Base-by-base conservation (phyloP, 192 early-diverging fungal species). In the Borealophlyctis nickersoniae region DNA sequence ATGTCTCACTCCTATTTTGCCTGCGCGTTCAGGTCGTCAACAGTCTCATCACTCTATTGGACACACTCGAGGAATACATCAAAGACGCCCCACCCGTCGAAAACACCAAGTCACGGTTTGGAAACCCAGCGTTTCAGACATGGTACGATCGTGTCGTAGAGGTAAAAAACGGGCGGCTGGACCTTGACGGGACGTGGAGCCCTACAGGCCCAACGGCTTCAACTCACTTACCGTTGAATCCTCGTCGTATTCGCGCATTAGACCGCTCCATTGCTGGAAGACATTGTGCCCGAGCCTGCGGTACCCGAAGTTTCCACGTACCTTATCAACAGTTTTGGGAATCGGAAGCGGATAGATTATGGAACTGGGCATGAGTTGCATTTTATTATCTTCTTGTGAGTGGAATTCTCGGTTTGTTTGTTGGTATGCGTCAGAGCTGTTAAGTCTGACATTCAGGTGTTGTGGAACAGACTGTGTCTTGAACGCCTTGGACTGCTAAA, bases 321-420 rank as follows among this genome's bases (percentile, higher is more conserved):
- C 78, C 80, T 92, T 56, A 52, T 83, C 22, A 86, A 94, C 70
- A 81, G 83, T 65, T 97, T 92, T 83, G 96, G 96, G 7, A 91
- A 94, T 67, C 83, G 89, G 11, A 88, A 85, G 60, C 86, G 96
- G 60, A 94, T 97, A 59, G 96, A 98, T 78, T 98, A 97, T 79
- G 96, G 96, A 28, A 95, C 94, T 3, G 94, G 96, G 7, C 96
- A 98, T 62, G 96, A 98, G 78, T 87, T 89, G 4, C 92, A 90
- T 62, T 96, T 98, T 58, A 79, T 94, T 45, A 86, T 85, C 4
- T 95, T 90, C 70, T 76, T 98, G 59, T 86, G 82, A 75, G 77
- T 75, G 13, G 33, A 45, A 45, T 13, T 50, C 22, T 24, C 56
- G 16, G 32, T 28, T 54, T 75, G 36, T 45, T 53, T 70, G 62